Evolutionary conservation across 2,329 filamentous ascomycete species (phyloP), one percentile per base, ranked within the genome.

Genomic region (Stemphylium lycopersici): DNA sequence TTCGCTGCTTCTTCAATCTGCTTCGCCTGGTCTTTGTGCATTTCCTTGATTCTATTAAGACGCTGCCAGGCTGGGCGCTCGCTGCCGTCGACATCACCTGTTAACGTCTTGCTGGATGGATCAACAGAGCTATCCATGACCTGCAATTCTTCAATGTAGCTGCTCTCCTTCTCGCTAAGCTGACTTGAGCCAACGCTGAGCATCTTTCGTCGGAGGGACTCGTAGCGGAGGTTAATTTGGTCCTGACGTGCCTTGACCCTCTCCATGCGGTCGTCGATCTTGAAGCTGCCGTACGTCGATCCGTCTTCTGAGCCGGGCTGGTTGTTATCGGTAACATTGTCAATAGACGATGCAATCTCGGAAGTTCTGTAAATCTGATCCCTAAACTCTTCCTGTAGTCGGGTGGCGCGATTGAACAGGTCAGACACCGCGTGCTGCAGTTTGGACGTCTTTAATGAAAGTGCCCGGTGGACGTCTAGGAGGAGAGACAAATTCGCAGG

Each of bases 341-440:
- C 88, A 26, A 92, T 85, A 62, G 85, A 84, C 34, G 80, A 78
- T 68, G 85, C 85, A 36, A 90, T 82, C 64, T 89, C 84, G 48
- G 85, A 84, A 24, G 85, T 87, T 62, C 87, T 86, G 56, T 77
- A 77, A 20, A 92, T 82, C 69, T 93, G 89, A 57, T 87, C 84
- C 59, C 79, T 80, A 37, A 92, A 80, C 67, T 92, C 89, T 15
- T 80, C 78, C 64, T 88, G 86, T 22, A 93, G 80, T 40, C 85
- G 81, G 62, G 89, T 83, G 57, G 89, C 90, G 49, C 87, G 83
- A 22, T 87, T 81, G 76, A 92, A 93, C 5, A 93, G 79, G 64
- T 91, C 88, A 1, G 89, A 84, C 0, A 88, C 89, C 1, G 88
- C 89, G 38, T 84, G 78, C 13, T 89, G 88, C 10, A 93, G 80